These are phyloP conservation scores for Phalaenopsis aphrodite DNA, from an alignment of 106 monocot species.

Conservation along the genomic window DNA sequence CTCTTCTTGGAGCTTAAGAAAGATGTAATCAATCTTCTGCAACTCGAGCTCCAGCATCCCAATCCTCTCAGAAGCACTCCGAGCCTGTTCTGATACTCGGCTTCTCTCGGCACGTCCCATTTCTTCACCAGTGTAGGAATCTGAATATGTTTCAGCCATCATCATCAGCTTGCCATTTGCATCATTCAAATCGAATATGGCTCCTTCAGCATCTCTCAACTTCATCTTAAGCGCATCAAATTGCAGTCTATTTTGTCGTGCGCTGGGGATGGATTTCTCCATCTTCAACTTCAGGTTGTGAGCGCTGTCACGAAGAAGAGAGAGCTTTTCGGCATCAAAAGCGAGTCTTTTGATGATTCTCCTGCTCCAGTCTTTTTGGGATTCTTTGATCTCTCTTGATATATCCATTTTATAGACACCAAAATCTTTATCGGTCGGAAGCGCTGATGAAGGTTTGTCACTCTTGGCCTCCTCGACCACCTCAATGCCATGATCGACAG, in stretches of 20 bases:
- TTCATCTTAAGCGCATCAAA: conserved; percentile 33
- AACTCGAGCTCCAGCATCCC: conserved; percentile 72
- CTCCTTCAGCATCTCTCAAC: conserved; percentile 49
- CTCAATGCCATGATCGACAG: conserved; percentile 21
- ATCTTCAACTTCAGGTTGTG: conserved; percentile 53
- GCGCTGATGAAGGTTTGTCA: conserved; percentile 37
- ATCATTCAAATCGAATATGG: conserved; percentile 38
- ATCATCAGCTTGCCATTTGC: conserved; percentile 34
- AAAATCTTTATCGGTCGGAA: conserved; percentile 53
- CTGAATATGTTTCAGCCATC: conserved; percentile 30
- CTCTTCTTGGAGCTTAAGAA: conserved; percentile 63
- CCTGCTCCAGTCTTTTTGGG: conserved; percentile 41
- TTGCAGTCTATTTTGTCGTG: conserved; percentile 19
- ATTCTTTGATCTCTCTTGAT: conserved; percentile 13
- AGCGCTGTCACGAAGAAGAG: conserved; percentile 28
- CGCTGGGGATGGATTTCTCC: conserved; percentile 32
- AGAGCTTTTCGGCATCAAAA: conserved; percentile 56
- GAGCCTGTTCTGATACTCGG: conserved; percentile 39
- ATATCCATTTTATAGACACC: conserved; percentile 43
- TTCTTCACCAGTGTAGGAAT: conserved; percentile 6
- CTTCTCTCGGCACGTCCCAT: conserved; percentile 20
- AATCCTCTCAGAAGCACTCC: conserved; percentile 62
- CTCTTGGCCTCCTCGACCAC: conserved; percentile 29
- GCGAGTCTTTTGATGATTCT: conserved; percentile 40
- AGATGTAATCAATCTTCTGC: conserved; percentile 58